These are phyloP conservation scores for Sporisorium sorghi DNA, from an alignment of 1,284 basidiomycete species.

Conservation along the genomic window DNA sequence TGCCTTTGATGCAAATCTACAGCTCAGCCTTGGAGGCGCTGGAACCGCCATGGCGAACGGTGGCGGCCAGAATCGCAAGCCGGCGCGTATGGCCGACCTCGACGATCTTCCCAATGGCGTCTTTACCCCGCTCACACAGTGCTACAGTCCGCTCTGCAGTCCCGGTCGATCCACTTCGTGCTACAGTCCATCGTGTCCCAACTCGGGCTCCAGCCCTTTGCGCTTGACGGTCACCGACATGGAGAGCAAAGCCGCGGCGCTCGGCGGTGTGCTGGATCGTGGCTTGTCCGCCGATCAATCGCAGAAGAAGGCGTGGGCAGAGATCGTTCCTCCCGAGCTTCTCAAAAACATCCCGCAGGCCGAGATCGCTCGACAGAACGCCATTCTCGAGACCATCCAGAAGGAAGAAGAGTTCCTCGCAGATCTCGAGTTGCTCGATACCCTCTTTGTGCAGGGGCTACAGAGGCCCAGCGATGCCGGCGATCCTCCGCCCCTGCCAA, in stretches of 20 bases:
- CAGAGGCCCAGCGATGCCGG: constrained; percentile 51
- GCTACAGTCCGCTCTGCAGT: constrained; percentile 96
- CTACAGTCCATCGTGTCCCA: constrained; percentile 59
- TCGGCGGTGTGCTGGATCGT: constrained; percentile 15
- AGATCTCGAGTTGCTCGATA: constrained; percentile 85
- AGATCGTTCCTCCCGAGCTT: constrained; percentile 78
- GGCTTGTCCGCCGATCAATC: constrained; percentile 22
- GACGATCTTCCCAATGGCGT: constrained; percentile 88
- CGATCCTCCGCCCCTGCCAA: constrained; percentile 59
- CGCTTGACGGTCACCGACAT: constrained; percentile 19
- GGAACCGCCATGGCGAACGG: constrained; percentile 8
- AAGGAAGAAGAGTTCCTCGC: constrained; percentile 91
- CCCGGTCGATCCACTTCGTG: constrained; percentile 33
- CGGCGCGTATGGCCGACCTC: constrained; percentile 73
- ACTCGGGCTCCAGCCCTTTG: constrained; percentile 37
- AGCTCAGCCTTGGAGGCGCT: constrained; percentile 27
- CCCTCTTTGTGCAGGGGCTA: constrained; percentile 53
- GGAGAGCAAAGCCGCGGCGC: constrained; percentile 8
- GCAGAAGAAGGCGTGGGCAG: constrained; percentile 77
- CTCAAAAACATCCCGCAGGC: constrained; percentile 78
- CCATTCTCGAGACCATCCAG: constrained; percentile 89
- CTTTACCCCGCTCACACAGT: constrained; percentile 94
- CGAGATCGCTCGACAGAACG: constrained; percentile 86
- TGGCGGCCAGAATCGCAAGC: constrained; percentile 15
- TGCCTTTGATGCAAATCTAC: constrained; percentile 32